A percentile compares a stretch with the other conserved stretches of the same genome.
Evolutionary conservation across 2,329 filamentous ascomycete genomes (phyloP).

Genomic region (Pezicula radicicola): DNA sequence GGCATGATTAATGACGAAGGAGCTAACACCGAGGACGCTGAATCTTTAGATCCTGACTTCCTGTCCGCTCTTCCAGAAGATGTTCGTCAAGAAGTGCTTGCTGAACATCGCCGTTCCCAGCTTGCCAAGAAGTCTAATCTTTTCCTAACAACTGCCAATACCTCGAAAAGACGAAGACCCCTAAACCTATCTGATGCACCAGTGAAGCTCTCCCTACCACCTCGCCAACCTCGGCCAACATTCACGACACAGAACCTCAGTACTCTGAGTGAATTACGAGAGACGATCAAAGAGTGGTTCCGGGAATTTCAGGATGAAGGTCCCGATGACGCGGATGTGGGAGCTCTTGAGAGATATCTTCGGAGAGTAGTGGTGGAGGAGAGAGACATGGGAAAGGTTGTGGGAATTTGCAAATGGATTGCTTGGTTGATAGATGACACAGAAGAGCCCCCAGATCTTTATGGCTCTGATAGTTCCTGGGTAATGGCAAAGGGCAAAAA

Average conservation of each 20-base stretch:
- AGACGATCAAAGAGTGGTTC: constrained; percentile 76
- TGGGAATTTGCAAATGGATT: constrained; percentile 67
- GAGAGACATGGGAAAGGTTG: constrained; percentile 72
- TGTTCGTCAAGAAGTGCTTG: constrained; percentile 72
- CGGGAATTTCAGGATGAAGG: constrained; percentile 67
- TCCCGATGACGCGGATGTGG: constrained; percentile 76
- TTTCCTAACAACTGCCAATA: constrained; percentile 30
- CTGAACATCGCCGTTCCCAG: constrained; percentile 64
- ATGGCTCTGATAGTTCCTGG: constrained; percentile 34
- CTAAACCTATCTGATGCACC: constrained; percentile 7
- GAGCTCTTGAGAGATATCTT: constrained; percentile 71
- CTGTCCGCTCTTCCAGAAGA: constrained; percentile 81
- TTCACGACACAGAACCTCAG: constrained; percentile 60
- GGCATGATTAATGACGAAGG: constrained; percentile 15
- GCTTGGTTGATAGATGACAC: constrained; percentile 49
- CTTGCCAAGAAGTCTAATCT: constrained; percentile 54
- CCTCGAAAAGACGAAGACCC: constrained; percentile 17
- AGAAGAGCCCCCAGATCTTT: constrained; percentile 37
- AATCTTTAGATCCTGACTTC: constrained; percentile 53
- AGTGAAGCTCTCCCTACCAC: constrained; percentile 40
- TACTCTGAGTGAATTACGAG: constrained; percentile 61
- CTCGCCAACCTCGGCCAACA: constrained; percentile 49
- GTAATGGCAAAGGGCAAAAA: constrained; percentile 33
- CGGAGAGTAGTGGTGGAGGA: constrained; percentile 71
- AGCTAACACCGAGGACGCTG: constrained; percentile 10